A percentile compares a stretch with the other conserved stretches of the same genome.
Evolutionary conservation across 2,329 filamentous ascomycete genomes (phyloP).

Genomic region (Alternaria alternata): DNA sequence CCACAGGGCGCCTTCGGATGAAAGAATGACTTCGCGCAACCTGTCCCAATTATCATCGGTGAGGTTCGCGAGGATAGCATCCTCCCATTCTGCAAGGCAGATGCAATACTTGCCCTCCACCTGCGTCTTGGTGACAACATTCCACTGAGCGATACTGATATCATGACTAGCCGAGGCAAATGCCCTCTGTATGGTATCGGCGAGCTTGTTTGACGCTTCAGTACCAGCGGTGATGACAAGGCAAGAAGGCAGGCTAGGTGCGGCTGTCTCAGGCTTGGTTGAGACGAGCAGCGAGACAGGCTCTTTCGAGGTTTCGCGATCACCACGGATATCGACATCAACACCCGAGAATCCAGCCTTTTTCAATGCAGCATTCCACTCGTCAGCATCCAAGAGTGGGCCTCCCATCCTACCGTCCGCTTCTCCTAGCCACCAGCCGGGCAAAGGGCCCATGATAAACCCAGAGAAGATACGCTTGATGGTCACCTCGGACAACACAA

Average conservation of each 20-base stretch:
- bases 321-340: constrained; percentile 14
- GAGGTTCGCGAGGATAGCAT: constrained; percentile 5
- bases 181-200: neutral
- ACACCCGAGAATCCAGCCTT: constrained; percentile 12
- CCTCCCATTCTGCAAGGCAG: constrained; percentile 13
- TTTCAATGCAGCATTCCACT: constrained; percentile 12
- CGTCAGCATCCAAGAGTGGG: constrained; percentile 9
- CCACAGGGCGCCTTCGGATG: constrained; percentile 9
- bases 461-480: constrained; percentile 16
- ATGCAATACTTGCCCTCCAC: constrained; percentile 12
- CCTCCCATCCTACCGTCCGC: constrained; percentile 7
- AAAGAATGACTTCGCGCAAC: constrained; percentile 9
- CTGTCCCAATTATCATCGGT: constrained; percentile 12
- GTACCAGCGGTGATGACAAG: constrained; percentile 5
- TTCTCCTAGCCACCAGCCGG: neutral
- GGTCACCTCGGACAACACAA: constrained; percentile 13
- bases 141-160: constrained; percentile 1
- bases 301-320: constrained; percentile 10
- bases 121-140: neutral
- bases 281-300: constrained; percentile 14
- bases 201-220: constrained; percentile 1
- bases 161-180: constrained; percentile 8
- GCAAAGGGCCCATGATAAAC: constrained; percentile 5
- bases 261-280: constrained; percentile 5
- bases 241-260: neutral